Percentiles rank a stretch among this genome's conserved stretches.
Conservation (phyloP, 345 rosid genomes). For the Cardamine occulta region DNA sequence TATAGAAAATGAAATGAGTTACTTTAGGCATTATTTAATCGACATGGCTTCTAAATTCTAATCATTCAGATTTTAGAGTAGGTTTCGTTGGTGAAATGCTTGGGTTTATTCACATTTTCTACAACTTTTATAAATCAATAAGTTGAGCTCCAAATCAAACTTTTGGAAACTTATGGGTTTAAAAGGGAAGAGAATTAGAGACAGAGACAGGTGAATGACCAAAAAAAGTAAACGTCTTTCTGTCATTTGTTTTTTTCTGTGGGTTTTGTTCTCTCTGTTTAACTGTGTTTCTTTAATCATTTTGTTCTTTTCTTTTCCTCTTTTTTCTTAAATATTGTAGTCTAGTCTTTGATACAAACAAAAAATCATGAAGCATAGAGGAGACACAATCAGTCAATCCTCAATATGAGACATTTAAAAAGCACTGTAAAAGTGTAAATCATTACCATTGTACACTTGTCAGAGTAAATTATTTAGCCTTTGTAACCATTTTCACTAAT, state of each 20-base stretch:
- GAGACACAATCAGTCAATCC: not conserved
- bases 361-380: constrained; percentile 13
- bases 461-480: not conserved
- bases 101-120: not conserved
- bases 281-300: constrained; percentile 4
- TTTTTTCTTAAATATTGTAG: not conserved
- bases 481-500: no score
- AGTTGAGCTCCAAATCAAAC: constrained; percentile 24
- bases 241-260: constrained; percentile 38
- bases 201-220: constrained; percentile 21
- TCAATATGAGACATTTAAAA: constrained; percentile 16
- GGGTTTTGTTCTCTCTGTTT: constrained; percentile 9
- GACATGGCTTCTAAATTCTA: constrained; percentile 5
- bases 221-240: constrained; percentile 33
- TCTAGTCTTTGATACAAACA: not conserved
- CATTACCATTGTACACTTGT: constrained; percentile 2
- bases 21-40: not conserved
- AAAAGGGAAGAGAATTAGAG: constrained; percentile 23
- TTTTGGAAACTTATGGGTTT: constrained; percentile 23
- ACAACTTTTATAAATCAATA: not conserved
- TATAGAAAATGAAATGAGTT: not conserved
- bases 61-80: not conserved
- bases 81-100: not conserved
- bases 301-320: not conserved
- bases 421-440: not conserved